Percentiles rank a stretch among this genome's conserved stretches.
These are phyloP conservation scores for Metschnikowia drakensbergensis DNA, from an alignment of 805 yeast genomes.

Conservation along the genomic window DNA sequence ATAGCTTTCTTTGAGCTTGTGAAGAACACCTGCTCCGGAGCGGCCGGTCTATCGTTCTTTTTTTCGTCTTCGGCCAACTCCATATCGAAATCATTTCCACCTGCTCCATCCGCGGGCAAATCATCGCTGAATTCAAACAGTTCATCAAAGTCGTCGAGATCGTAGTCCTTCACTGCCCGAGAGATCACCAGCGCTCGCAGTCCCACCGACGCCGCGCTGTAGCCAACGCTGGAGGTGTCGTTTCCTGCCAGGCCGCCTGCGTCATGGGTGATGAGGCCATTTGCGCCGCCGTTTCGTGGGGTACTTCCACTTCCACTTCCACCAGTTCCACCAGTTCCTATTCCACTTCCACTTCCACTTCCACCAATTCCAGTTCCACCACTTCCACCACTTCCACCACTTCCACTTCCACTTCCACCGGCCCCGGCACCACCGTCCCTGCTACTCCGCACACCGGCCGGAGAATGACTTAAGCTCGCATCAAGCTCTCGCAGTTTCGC, in stretches of 20 bases:
- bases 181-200: not conserved
- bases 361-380: not conserved
- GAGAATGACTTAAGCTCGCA: not conserved
- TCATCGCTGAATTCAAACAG: constrained; percentile 42
- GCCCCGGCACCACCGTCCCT: too few relatives aligned
- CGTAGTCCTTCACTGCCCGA: constrained; percentile 10
- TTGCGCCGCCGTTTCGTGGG: too few relatives aligned
- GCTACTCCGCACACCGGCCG: too few relatives aligned
- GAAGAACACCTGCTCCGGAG: constrained; percentile 18
- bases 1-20: constrained; percentile 19
- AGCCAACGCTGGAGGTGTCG: not conserved
- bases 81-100: constrained; percentile 9
- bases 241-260: not conserved
- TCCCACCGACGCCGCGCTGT: not conserved
- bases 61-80: constrained; percentile 1
- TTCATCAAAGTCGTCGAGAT: constrained; percentile 36
- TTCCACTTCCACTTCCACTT: not conserved
- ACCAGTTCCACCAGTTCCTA: not conserved
- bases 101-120: constrained; percentile 21
- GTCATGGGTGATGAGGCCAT: too few relatives aligned
- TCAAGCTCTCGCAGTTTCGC: not conserved
- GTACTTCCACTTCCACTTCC: not conserved
- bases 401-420: not conserved
- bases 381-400: not conserved
- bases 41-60: not conserved